Evolutionary conservation across 2,329 filamentous ascomycete genomes (phyloP), one percentile per base, ranked within the genome.

Genomic region (Arthrinium puccinioides): DNA sequence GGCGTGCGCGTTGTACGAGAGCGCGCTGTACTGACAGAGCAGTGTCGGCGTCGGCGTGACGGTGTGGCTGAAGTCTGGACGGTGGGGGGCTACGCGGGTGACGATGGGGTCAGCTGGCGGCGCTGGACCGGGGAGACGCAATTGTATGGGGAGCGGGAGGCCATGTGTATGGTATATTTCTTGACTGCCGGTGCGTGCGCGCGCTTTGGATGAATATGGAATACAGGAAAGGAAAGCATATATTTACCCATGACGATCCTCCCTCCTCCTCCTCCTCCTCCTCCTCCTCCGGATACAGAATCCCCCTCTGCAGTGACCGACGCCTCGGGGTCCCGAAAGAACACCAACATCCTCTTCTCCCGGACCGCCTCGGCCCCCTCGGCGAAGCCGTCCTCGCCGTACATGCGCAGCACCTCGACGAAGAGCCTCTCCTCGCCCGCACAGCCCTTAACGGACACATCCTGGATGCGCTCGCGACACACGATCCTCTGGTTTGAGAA

Each of bases 1-100:
- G 13, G 74, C 70, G 61, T 98, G 92, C 2, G 87, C 87, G 60
- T 98, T 98, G 67, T 87, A 89, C 3, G 85, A 90, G 23, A 98
- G 74, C 0, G 88, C 88, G 15, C 84, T 92, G 67, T 90, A 97
- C 41, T 89, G 79, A 64, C 94, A 95, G 37, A 98, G 77, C 5
- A 96, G 74, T 5, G 74, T 67, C 3, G 75, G 68, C 3, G 81
- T 80, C 1, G 88, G 87, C 0, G 63, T 73, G 18, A 95, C 62
- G 1, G 65, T 63, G 48, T 84, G 54, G 16, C 54, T 53, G 43
- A 62, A 59, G 13, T 26, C 15, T 16, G 7, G 21, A 19, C 31
- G 18, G 21, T 33, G 19, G 21, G 25, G 20, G 31, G 23, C 30
- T 32, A n/a, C 9, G n/a, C n/a, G n/a, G n/a, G n/a, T n/a, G n/a